Evolutionary conservation across 2,329 filamentous ascomycete species (phyloP).

Genomic region (Calonectria pseudoreteaudii): DNA sequence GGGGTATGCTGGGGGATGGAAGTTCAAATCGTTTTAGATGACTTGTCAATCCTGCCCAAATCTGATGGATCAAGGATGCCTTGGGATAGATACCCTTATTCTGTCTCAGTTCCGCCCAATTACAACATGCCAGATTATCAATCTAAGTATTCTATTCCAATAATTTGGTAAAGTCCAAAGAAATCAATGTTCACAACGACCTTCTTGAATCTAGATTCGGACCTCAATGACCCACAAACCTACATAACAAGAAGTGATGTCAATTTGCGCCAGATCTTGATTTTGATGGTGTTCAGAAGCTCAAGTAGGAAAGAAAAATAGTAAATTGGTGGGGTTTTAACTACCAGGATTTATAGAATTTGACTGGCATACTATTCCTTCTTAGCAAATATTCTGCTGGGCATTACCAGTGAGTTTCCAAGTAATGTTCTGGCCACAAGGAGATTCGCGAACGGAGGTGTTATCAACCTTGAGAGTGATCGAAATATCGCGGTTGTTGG

Average conservation of each 20-base stretch:
- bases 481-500: constrained; percentile 63
- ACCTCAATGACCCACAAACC: not conserved
- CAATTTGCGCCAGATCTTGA: not conserved
- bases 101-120: not conserved
- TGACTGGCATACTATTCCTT: not conserved
- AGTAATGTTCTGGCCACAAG: constrained; percentile 64
- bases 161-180: not conserved
- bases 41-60: not conserved
- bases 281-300: not conserved
- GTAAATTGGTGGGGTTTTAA: not conserved
- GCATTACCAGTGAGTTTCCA: constrained; percentile 63
- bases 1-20: constrained; percentile 23
- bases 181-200: not conserved
- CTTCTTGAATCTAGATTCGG: not conserved
- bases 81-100: not conserved
- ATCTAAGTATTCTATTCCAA: not conserved
- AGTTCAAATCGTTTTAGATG: not conserved
- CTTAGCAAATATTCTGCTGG: constrained; percentile 54
- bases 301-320: not conserved
- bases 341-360: not conserved
- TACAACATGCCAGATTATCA: not conserved
- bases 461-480: constrained; percentile 62
- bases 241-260: not conserved
- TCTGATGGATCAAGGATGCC: not conserved
- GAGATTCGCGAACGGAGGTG: constrained; percentile 63